These are phyloP conservation scores for Leishmania arabica DNA, from an alignment of 208 protist genomes.

Conservation along the genomic window DNA sequence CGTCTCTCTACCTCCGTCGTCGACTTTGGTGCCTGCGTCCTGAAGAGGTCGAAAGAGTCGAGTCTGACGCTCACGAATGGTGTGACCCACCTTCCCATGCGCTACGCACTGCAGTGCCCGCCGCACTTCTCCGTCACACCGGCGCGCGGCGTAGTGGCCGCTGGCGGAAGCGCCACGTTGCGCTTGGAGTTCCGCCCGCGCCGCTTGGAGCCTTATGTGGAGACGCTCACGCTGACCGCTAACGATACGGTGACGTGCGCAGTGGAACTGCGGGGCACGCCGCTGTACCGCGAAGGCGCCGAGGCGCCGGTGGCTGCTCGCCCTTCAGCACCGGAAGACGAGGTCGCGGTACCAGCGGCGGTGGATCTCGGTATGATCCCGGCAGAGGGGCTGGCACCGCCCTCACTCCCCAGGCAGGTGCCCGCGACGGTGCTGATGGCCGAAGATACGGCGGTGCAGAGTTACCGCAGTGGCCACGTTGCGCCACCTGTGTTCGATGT, in stretches of 20 bases:
- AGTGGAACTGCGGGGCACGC: slow-evolving; percentile 55
- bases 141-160: slow-evolving; percentile 47
- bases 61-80: slow-evolving; percentile 69
- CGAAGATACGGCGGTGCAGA: slow-evolving; percentile 28
- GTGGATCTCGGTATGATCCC: slow-evolving; percentile 91
- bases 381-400: slow-evolving; percentile 68
- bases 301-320: not conserved
- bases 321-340: slow-evolving; percentile 16
- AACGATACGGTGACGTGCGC: slow-evolving; percentile 61
- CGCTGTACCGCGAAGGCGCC: slow-evolving; percentile 25
- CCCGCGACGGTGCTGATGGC: slow-evolving; percentile 23
- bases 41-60: slow-evolving; percentile 61
- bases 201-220: slow-evolving; percentile 74
- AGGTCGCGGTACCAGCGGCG: slow-evolving; percentile 27
- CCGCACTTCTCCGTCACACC: slow-evolving; percentile 80
- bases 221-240: slow-evolving; percentile 64
- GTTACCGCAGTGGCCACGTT: slow-evolving; percentile 35
- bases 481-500: slow-evolving; percentile 73
- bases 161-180: slow-evolving; percentile 46
- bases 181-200: slow-evolving; percentile 81
- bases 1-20: slow-evolving; percentile 65
- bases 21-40: slow-evolving; percentile 71
- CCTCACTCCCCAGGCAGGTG: slow-evolving; percentile 43
- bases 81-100: slow-evolving; percentile 73
- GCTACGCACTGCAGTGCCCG: slow-evolving; percentile 65